A percentile compares a stretch with the other conserved stretches of the same genome.
Conservation (phyloP, 768 basidiomycete species). For the Kwoniella sp. region DNA sequence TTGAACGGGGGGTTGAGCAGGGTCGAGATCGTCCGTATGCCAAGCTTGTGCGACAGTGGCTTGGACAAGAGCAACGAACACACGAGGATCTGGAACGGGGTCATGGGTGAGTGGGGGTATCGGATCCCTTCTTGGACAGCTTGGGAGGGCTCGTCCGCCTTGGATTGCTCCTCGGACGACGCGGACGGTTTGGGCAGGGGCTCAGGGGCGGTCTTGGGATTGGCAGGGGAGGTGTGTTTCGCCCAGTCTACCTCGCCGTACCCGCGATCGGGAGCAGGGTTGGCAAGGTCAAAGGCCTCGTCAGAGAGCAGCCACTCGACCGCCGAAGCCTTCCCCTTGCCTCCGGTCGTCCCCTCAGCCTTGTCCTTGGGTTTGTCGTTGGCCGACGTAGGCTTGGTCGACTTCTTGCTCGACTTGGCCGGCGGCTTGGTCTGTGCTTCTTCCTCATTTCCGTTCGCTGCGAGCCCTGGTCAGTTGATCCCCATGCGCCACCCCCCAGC, state of each 20-base stretch:
- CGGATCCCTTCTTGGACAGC: conserved; percentile 7
- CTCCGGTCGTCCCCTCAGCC: too few relatives aligned
- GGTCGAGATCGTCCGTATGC: conserved; percentile 35
- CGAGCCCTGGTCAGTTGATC: too few relatives aligned
- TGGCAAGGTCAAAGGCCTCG: conserved; percentile 31
- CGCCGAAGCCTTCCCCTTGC: not conserved
- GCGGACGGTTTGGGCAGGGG: conserved; percentile 5
- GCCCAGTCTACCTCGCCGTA: conserved; percentile 30
- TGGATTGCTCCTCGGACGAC: not conserved
- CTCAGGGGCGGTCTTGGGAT: conserved; percentile 1
- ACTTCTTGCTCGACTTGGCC: not conserved
- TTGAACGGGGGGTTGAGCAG: conserved; percentile 34
- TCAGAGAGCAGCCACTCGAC: conserved; percentile 36
- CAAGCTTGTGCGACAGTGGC: conserved; percentile 37
- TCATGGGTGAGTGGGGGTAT: conserved; percentile 36
- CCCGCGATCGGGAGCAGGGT: conserved; percentile 23
- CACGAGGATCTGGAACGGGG: conserved; percentile 37
- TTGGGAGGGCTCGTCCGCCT: not conserved
- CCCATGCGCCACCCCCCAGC: too few relatives aligned
- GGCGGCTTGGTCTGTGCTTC: not conserved
- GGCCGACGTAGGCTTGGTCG: not conserved
- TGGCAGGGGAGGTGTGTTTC: conserved; percentile 3
- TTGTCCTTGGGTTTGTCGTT: not conserved
- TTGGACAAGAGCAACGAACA: conserved; percentile 33
- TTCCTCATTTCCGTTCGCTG: too few relatives aligned